Percentiles rank a stretch among this genome's conserved stretches.
Conservation (phyloP, 305 asterid species). For the Petunia hybrid region DNA sequence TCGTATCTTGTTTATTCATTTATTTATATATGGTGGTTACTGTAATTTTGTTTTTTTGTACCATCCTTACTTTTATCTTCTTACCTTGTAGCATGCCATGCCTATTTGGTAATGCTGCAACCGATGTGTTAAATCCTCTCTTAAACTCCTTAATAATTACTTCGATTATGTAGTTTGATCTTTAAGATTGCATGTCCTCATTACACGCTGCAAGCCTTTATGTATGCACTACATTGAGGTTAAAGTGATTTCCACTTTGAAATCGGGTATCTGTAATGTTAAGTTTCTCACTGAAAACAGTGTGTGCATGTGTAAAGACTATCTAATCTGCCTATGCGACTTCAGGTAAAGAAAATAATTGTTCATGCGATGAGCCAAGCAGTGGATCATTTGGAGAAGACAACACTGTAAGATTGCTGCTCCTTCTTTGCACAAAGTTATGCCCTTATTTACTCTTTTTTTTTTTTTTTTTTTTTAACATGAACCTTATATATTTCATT, state of each 20-base stretch:
- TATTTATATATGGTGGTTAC: not conserved
- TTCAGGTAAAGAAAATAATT: conserved; percentile 33
- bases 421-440: not conserved
- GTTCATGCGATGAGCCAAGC: conserved; percentile 33
- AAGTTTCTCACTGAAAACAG: not conserved
- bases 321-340: not conserved
- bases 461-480: not conserved
- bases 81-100: not conserved
- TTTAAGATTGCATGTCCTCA: not conserved
- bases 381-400: conserved; percentile 10
- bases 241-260: not conserved
- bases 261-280: not conserved
- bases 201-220: not conserved
- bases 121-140: not conserved
- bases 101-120: not conserved
- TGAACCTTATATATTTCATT: not conserved
- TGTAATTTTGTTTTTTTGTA: not conserved
- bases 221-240: not conserved
- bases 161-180: not conserved
- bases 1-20: not conserved
- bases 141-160: not conserved
- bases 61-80: not conserved
- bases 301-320: not conserved
- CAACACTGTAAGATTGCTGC: conserved; percentile 22
- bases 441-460: not conserved